A percentile compares a stretch with the other conserved stretches of the same genome.
Evolutionary conservation across 345 rosid species (phyloP).

Genomic region (Boechera retrofracta): DNA sequence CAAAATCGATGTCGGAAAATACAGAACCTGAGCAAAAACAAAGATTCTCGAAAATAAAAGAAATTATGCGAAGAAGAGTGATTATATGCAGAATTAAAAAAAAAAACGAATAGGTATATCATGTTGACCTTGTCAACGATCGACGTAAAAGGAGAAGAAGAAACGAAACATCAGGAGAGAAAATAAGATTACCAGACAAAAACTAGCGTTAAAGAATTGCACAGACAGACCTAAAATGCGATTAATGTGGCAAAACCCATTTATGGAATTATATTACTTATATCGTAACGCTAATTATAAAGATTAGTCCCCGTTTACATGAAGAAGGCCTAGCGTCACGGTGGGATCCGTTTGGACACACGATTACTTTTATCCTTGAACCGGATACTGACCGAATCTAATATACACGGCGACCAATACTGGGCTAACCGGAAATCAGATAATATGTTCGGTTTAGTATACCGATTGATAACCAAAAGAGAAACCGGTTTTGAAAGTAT

Average conservation of each 20-base stretch:
- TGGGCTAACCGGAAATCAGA: neutral
- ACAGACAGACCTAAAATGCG: constrained; percentile 30
- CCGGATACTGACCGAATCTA: neutral
- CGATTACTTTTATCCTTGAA: neutral
- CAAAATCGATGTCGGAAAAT: neutral
- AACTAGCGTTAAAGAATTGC: constrained; percentile 34
- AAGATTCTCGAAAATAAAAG: constrained; percentile 4
- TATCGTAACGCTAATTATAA: too few species aligned
- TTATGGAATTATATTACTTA: neutral
- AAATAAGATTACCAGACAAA: constrained; percentile 46
- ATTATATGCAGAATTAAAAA: constrained; percentile 13
- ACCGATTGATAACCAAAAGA: neutral
- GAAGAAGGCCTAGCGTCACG: neutral
- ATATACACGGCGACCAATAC: constrained; percentile 3
- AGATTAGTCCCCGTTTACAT: neutral
- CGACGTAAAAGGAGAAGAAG: constrained; percentile 19
- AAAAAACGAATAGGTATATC: neutral
- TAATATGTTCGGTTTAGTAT: neutral
- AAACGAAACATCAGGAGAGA: constrained; percentile 28
- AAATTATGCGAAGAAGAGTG: constrained; percentile 1
- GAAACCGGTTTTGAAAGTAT: neutral
- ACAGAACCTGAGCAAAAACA: neutral
- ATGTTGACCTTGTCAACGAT: constrained; percentile 36
- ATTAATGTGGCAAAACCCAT: neutral
- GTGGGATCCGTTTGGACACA: neutral